Evolutionary conservation across 331 rosid genomes (phyloP), one percentile per base, ranked within the genome.

Genomic region (Ulmus americana): DNA sequence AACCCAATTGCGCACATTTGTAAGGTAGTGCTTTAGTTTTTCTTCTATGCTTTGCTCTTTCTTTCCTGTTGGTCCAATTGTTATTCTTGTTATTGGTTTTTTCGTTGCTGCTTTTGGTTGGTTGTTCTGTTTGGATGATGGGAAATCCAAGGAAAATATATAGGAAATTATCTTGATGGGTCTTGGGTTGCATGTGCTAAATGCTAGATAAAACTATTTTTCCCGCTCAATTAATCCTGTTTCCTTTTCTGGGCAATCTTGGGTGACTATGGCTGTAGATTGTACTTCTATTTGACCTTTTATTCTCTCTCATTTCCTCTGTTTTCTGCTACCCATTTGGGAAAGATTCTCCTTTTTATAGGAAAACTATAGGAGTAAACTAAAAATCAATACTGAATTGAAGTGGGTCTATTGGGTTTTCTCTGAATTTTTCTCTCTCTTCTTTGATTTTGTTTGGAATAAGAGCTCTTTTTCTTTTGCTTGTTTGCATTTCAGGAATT

Each of bases 401-500:
- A 46, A 41, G 1, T 57, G 57, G 18, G 57, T 56, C 10, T 59
- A 10, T 49, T 28, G 22, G 35, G 8, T 52, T 42, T 14, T 10
- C 42, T 15, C 14, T 12, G 38, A 70, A 14, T 15, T 53, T 54
- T 58, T 10, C 10, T 13, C 10, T 13, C 16, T 3, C 4, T 2
- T 41, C 14, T 12, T 65, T n/a, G 1, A 49, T 57, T 28, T 45
- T 55, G 44, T 16, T 45, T 39, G 12, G 48, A 28, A 62, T 13
- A 28, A 20, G 22, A 22, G 61, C 22, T n/a, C 35, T 28, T 28
- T 28, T 28, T 28, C 35, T 50, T n/a, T 35, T 35, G 38, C n/a
- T 42, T 58, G 40, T 38, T 70, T 39, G 51, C 55, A 10, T 48
- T 61, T 67, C 70, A 62, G 79, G 69, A 52, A 61, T 45, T 46